A percentile compares a stretch with the other conserved stretches of the same genome.
phyloP scores from a whole-genome alignment of 768 basidiomycete genomes.

The Termitomyces bulborhizus region DNA sequence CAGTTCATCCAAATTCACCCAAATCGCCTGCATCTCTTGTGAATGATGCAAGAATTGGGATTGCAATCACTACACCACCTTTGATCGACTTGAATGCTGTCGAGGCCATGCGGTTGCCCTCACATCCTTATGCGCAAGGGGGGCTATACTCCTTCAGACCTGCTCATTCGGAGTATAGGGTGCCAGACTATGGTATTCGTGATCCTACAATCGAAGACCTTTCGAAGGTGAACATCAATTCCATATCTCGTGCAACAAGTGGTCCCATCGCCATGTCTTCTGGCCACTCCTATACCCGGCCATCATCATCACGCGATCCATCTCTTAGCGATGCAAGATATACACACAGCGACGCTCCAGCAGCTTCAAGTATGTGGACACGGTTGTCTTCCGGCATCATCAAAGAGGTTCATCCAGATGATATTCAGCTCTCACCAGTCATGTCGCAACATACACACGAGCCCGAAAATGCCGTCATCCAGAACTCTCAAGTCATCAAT shows the following conservation, averaged over 20 bases:
- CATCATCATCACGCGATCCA: slow-evolving; percentile 25
- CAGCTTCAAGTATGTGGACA: slow-evolving; percentile 47
- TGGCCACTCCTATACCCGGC: slow-evolving; percentile 38
- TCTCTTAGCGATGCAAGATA: slow-evolving; percentile 27
- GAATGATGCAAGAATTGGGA: slow-evolving; percentile 24
- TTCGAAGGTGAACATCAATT: slow-evolving; percentile 8
- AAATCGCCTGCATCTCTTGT: slow-evolving; percentile 22
- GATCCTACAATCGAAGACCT: background rate
- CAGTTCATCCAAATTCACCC: slow-evolving; percentile 5
- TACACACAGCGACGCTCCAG: slow-evolving; percentile 31
- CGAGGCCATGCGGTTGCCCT: slow-evolving; percentile 27
- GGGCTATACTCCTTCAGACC: slow-evolving; percentile 25
- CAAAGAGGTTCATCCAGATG: slow-evolving; percentile 37
- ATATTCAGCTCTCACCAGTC: slow-evolving; percentile 45
- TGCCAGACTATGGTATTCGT: slow-evolving; percentile 19
- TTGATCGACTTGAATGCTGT: slow-evolving; percentile 16
- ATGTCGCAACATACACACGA: slow-evolving; percentile 19
- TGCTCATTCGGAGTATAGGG: slow-evolving; percentile 26
- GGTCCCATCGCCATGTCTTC: slow-evolving; percentile 28
- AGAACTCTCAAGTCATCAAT: slow-evolving; percentile 29
- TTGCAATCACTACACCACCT: slow-evolving; percentile 31
- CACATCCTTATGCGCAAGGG: slow-evolving; percentile 47
- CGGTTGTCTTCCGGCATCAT: slow-evolving; percentile 38
- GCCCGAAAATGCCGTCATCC: slow-evolving; percentile 1
- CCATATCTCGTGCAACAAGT: slow-evolving; percentile 17